These are phyloP conservation scores for Datisca glomerata DNA, from an alignment of 306 rosid genomes.

Conservation along the genomic window DNA sequence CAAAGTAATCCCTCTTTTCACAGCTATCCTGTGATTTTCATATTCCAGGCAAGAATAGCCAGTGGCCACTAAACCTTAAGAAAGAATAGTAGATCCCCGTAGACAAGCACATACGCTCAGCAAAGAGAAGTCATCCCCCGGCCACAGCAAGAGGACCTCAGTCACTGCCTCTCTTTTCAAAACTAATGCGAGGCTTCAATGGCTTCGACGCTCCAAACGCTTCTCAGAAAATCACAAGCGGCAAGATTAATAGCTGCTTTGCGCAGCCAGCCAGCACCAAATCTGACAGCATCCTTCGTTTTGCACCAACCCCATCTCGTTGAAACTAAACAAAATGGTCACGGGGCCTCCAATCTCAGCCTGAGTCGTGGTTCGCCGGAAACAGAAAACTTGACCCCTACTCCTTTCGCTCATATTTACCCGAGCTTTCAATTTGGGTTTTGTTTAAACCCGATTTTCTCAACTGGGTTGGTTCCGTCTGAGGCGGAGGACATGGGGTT, in stretches of 20 bases:
- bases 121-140: too few species aligned
- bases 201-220: slow-evolving; percentile 54
- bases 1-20: too few species aligned
- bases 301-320: slow-evolving; percentile 8
- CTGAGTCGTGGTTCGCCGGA: slow-evolving; percentile 2
- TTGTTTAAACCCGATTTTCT: slow-evolving; percentile 20
- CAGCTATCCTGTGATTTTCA: too few species aligned
- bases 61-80: too few species aligned
- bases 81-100: too few species aligned
- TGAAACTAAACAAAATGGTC: slow-evolving; percentile 8
- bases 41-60: too few species aligned
- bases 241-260: slow-evolving; percentile 22
- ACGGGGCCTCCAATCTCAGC: slow-evolving; percentile 2
- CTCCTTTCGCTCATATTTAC: slow-evolving; percentile 22
- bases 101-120: too few species aligned
- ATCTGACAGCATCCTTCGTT: slow-evolving; percentile 9
- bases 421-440: slow-evolving; percentile 53
- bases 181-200: too few species aligned
- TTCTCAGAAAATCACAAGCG: slow-evolving; percentile 29
- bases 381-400: slow-evolving; percentile 2
- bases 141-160: too few species aligned
- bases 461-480: slow-evolving; percentile 15
- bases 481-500: slow-evolving; percentile 17
- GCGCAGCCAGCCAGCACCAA: slow-evolving; percentile 8
- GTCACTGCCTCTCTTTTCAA: too few species aligned